Conservation (phyloP, 192 early-diverging fungal genomes). For the Backusella macrospora region DNA sequence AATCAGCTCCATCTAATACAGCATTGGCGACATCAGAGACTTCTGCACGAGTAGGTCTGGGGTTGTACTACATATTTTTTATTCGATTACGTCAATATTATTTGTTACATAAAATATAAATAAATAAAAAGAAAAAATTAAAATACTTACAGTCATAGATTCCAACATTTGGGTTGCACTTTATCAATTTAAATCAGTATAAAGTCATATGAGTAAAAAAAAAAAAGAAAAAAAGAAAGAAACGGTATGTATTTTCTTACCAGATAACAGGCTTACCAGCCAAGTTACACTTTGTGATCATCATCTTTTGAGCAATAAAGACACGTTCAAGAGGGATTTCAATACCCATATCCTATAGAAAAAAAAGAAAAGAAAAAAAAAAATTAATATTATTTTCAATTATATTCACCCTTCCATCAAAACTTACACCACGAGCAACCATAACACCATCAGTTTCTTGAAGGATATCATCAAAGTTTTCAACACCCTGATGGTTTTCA, state of each 20-base stretch:
- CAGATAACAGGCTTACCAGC: slow-evolving; percentile 96
- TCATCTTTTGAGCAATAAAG: slow-evolving; percentile 96
- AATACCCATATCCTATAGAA: slow-evolving; percentile 91
- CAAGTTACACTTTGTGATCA: slow-evolving; percentile 97
- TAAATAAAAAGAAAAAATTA: slow-evolving; percentile 10
- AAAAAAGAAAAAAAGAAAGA: slow-evolving; percentile 14
- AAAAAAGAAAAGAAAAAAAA: not conserved
- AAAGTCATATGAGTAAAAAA: slow-evolving; percentile 1
- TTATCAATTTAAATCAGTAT: slow-evolving; percentile 9
- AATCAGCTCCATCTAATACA: slow-evolving; percentile 96
- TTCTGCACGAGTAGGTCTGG: slow-evolving; percentile 98
- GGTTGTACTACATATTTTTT: slow-evolving; percentile 78
- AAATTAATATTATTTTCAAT: not conserved
- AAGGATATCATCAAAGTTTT: slow-evolving; percentile 99
- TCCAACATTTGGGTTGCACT: slow-evolving; percentile 99
- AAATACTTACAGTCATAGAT: slow-evolving; percentile 75
- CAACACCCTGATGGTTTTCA: slow-evolving; percentile 95
- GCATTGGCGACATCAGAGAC: slow-evolving; percentile 99
- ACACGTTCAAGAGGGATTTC: slow-evolving; percentile 95
- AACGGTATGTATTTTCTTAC: slow-evolving; percentile 26
- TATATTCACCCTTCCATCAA: not conserved
- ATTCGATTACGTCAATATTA: not conserved
- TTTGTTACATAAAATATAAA: slow-evolving; percentile 9
- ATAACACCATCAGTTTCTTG: slow-evolving; percentile 94
- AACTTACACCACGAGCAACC: slow-evolving; percentile 87